These are phyloP conservation scores for Chalaropsis ovoidea DNA, from an alignment of 2,329 filamentous ascomycete genomes.

Conservation along the genomic window DNA sequence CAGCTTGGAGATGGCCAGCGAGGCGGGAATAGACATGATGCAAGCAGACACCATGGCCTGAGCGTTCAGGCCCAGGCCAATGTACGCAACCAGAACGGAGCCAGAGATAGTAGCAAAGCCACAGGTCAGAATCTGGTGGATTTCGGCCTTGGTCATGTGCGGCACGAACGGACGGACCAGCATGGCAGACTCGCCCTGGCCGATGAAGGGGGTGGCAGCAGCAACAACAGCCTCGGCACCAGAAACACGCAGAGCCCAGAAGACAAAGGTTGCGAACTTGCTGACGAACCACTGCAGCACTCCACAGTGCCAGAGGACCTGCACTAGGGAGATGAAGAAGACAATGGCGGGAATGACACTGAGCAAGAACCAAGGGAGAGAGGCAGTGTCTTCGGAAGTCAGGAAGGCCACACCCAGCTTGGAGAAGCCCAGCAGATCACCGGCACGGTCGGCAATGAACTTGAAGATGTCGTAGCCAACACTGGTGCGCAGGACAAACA, in stretches of 20 bases:
- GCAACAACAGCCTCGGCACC: conserved; percentile 91
- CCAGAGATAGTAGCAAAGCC: conserved; percentile 90
- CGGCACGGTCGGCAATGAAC: conserved; percentile 69
- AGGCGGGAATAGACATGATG: conserved; percentile 92
- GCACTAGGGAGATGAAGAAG: conserved; percentile 90
- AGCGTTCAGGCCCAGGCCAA: conserved; percentile 69
- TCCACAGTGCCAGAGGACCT: conserved; percentile 71
- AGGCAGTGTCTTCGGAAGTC: conserved; percentile 36
- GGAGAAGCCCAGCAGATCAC: conserved; percentile 65
- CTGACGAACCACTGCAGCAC: conserved; percentile 80
- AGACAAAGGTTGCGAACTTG: conserved; percentile 85
- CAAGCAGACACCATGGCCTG: conserved; percentile 83
- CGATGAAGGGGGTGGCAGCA: conserved; percentile 85
- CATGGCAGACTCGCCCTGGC: conserved; percentile 89
- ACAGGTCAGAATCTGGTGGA: conserved; percentile 87
- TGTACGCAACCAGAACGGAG: conserved; percentile 77
- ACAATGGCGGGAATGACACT: conserved; percentile 82
- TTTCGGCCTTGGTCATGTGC: conserved; percentile 74
- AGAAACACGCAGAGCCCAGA: conserved; percentile 77
- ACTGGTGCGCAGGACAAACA: conserved; percentile 74
- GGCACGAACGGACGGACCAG: conserved; percentile 78
- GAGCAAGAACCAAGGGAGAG: conserved; percentile 58
- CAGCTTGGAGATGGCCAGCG: conserved; percentile 78
- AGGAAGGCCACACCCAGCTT: conserved; percentile 64
- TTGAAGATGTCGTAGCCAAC: conserved; percentile 85